Conservation (phyloP, 345 rosid species). For the Gossypium rotundifolium region DNA sequence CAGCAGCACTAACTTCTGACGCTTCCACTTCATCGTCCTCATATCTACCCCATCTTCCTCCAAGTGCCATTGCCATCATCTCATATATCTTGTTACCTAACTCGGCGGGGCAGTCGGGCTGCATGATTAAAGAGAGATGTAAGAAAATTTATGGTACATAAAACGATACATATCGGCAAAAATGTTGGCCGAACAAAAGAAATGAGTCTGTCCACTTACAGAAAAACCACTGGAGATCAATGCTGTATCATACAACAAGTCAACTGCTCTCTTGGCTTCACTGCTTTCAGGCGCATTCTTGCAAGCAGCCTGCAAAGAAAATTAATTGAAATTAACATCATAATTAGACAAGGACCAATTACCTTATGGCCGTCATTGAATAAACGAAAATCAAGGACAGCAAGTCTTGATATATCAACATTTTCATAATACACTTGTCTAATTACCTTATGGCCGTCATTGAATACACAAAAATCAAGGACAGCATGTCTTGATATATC, state of each 20-base stretch:
- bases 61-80: constrained; percentile 98
- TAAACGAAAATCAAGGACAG: neutral
- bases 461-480: neutral
- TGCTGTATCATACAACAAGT: constrained; percentile 91
- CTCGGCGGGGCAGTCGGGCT: constrained; percentile 99
- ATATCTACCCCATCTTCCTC: constrained; percentile 94
- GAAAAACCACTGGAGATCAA: constrained; percentile 92
- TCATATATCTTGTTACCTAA: constrained; percentile 92
- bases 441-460: neutral
- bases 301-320: constrained; percentile 75
- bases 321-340: neutral
- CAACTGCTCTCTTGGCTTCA: constrained; percentile 88
- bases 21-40: constrained; percentile 33
- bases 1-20: constrained; percentile 21
- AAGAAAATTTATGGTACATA: neutral
- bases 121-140: constrained; percentile 16
- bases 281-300: constrained; percentile 77
- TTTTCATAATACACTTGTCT: neutral
- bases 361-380: neutral
- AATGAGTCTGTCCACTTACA: constrained; percentile 31
- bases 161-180: neutral
- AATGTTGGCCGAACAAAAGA: neutral
- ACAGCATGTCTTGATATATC: neutral
- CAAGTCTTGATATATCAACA: neutral
- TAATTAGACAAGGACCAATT: neutral